phyloP scores from a whole-genome alignment of 352 stramenopile species.

The Thalassiosira mediterranea region DNA sequence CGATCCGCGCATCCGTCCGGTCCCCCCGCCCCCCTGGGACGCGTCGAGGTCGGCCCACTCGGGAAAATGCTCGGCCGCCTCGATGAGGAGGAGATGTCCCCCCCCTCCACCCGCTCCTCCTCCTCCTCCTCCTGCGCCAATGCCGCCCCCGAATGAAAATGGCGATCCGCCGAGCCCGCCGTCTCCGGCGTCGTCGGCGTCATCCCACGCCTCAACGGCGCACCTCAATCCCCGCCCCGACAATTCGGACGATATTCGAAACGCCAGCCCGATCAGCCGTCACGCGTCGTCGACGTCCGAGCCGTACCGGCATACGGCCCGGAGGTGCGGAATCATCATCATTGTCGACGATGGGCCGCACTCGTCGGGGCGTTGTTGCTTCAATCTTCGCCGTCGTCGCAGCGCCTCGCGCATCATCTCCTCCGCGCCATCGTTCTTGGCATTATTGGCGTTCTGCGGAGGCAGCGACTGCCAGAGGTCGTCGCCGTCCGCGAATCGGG shows the following conservation, averaged over 20 bases:
- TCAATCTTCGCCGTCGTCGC: neutral
- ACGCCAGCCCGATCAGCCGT: constrained; percentile 47
- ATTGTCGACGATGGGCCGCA: too few relatives aligned
- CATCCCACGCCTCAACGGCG: constrained; percentile 66
- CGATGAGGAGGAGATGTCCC: constrained; percentile 74
- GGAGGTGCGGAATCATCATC: constrained; percentile 56
- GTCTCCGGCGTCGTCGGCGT: too few relatives aligned
- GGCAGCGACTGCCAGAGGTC: constrained; percentile 32
- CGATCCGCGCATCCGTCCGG: constrained; percentile 49
- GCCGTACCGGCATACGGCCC: constrained; percentile 62
- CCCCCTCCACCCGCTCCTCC: too few relatives aligned
- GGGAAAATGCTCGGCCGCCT: constrained; percentile 68
- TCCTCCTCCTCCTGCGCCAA: too few relatives aligned
- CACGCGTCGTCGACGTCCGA: constrained; percentile 64
- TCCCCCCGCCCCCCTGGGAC: constrained; percentile 46
- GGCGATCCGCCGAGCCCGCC: too few relatives aligned
- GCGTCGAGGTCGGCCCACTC: constrained; percentile 63
- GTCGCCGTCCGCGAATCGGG: constrained; percentile 22
- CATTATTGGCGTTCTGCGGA: neutral
- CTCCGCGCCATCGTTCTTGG: neutral
- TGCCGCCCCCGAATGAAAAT: too few relatives aligned
- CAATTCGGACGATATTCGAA: constrained; percentile 40
- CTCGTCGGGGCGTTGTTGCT: neutral
- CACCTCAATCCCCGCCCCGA: constrained; percentile 23
- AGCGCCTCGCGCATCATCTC: neutral